Percentiles rank a stretch among this genome's conserved stretches.
Evolutionary conservation across 768 basidiomycete genomes (phyloP).

Genomic region (Pulveroboletus sp.): DNA sequence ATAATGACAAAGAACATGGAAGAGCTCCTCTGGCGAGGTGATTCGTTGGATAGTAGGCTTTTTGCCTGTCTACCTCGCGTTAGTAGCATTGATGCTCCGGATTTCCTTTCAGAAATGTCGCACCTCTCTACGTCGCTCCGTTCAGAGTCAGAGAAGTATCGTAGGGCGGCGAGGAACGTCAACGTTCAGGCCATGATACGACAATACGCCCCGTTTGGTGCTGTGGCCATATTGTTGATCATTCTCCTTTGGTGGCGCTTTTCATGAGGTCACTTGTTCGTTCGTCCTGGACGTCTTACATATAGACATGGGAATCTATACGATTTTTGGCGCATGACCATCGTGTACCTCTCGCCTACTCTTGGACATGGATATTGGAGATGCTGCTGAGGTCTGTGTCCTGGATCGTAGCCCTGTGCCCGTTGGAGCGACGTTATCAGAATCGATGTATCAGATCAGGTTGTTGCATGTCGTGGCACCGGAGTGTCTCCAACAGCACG

Average conservation of each 20-base stretch:
- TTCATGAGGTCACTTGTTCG: slow-evolving; percentile 35
- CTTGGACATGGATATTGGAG: too few species aligned
- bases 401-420: neutral
- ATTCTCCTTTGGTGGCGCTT: slow-evolving; percentile 79
- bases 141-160: slow-evolving; percentile 96
- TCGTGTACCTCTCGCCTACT: too few species aligned
- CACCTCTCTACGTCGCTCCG: slow-evolving; percentile 90
- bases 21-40: slow-evolving; percentile 95
- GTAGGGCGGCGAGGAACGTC: slow-evolving; percentile 91
- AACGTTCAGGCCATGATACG: slow-evolving; percentile 91
- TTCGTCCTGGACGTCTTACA: slow-evolving; percentile 19
- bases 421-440: neutral
- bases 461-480: too few species aligned
- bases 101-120: slow-evolving; percentile 73
- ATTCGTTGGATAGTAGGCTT: slow-evolving; percentile 86
- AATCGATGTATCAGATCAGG: neutral
- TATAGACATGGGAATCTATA: slow-evolving; percentile 27
- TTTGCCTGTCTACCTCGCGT: neutral
- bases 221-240: slow-evolving; percentile 72
- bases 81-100: neutral
- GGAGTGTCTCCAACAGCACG: too few species aligned
- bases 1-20: slow-evolving; percentile 99
- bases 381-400: too few species aligned
- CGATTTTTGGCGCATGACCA: slow-evolving; percentile 4
- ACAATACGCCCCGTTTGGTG: slow-evolving; percentile 92